Conservation (phyloP, 768 basidiomycete genomes). For the Suillus lakei region DNA sequence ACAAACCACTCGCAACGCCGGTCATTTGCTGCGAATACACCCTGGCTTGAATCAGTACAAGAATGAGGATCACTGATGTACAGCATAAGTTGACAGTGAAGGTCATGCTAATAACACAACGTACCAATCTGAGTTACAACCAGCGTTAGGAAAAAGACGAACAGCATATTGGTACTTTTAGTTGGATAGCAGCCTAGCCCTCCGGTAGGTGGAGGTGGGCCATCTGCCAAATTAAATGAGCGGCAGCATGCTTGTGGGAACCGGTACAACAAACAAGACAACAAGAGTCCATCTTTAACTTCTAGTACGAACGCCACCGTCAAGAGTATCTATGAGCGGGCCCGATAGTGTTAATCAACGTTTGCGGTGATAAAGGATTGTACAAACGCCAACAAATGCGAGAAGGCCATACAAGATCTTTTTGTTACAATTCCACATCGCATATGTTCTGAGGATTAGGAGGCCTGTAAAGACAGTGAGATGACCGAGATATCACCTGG, state of each 20-base stretch:
- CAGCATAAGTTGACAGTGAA: background rate
- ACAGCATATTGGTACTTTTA: background rate
- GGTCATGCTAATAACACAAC: background rate
- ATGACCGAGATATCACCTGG: background rate
- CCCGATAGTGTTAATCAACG: background rate
- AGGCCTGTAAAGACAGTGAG: constrained; percentile 5
- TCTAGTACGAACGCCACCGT: constrained; percentile 8
- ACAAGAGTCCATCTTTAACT: background rate
- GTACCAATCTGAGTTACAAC: constrained; percentile 1
- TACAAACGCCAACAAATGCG: constrained; percentile 1
- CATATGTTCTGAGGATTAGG: constrained; percentile 12
- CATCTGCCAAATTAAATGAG: constrained; percentile 6
- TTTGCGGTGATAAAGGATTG: background rate
- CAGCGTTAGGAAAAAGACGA: background rate
- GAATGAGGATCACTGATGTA: background rate
- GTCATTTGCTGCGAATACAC: background rate
- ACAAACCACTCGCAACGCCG: background rate
- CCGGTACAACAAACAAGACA: constrained; percentile 8
- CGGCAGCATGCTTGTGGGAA: background rate
- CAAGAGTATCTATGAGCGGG: background rate
- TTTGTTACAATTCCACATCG: constrained; percentile 12
- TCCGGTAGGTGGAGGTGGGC: background rate
- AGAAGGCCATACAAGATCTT: constrained; percentile 6
- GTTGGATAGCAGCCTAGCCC: constrained; percentile 10
- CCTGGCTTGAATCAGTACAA: constrained; percentile 1